These are phyloP conservation scores for Calonectria pseudoturangicola DNA, from an alignment of 2,329 filamentous ascomycete species.

Conservation along the genomic window DNA sequence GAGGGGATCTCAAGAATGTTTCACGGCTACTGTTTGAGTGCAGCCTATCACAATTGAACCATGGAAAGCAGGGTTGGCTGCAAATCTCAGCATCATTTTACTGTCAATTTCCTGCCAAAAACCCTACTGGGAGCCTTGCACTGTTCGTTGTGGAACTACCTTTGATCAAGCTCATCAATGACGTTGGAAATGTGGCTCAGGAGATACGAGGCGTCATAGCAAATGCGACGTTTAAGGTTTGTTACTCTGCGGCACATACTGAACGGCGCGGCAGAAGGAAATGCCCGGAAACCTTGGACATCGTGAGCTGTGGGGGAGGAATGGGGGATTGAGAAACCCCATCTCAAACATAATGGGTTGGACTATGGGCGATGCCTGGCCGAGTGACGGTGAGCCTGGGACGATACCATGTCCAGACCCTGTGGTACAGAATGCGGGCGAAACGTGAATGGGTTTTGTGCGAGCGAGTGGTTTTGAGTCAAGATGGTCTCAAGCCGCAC, in stretches of 20 bases:
- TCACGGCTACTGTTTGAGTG: constrained; percentile 15
- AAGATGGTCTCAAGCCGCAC: constrained; percentile 55
- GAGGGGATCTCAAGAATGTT: constrained; percentile 23
- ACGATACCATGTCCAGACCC: constrained; percentile 67
- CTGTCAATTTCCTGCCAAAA: neutral
- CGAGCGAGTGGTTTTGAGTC: constrained; percentile 46
- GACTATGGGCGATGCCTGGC: constrained; percentile 19
- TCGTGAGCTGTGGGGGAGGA: constrained; percentile 35
- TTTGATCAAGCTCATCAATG: constrained; percentile 24
- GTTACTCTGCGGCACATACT: constrained; percentile 35
- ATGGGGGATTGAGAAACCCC: constrained; percentile 33
- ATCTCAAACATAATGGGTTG: constrained; percentile 34
- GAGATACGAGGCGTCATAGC: constrained; percentile 37
- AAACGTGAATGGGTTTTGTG: constrained; percentile 33
- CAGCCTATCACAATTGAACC: constrained; percentile 24
- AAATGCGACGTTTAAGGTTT: constrained; percentile 38
- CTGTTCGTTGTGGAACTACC: constrained; percentile 1
- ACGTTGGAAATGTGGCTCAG: constrained; percentile 32
- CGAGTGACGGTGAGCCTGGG: constrained; percentile 36
- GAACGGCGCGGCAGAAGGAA: constrained; percentile 29
- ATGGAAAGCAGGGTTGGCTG: constrained; percentile 9
- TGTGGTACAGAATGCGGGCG: constrained; percentile 62
- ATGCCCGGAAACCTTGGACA: constrained; percentile 33
- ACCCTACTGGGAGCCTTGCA: neutral
- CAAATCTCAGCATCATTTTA: constrained; percentile 12